Conservation (phyloP, 139 green algal species). For the Pleodorina starrii region DNA sequence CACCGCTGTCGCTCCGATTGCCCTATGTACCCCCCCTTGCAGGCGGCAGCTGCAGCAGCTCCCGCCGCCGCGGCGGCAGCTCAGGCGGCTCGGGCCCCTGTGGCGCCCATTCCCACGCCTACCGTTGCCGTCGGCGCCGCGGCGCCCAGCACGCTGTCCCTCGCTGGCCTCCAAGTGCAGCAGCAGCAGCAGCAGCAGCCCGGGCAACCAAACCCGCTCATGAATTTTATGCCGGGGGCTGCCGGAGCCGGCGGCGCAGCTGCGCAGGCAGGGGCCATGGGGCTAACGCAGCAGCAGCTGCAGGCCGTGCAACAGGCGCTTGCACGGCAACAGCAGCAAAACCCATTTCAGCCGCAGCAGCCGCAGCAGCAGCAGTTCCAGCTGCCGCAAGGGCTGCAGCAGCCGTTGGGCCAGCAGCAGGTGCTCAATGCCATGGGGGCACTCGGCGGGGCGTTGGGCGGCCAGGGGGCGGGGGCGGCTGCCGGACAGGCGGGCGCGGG, state of each 20-base stretch:
- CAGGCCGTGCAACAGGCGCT: conserved; percentile 29
- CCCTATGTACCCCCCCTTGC: background rate
- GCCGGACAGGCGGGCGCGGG: background rate
- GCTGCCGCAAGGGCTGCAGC: background rate
- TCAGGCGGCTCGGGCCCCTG: background rate
- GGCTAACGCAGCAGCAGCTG: conserved; percentile 10
- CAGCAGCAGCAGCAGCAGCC: conserved; percentile 23
- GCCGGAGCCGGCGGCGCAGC: background rate
- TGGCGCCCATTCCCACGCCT: too few species aligned
- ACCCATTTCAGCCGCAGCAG: background rate
- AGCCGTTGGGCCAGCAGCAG: background rate
- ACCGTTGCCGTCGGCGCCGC: background rate
- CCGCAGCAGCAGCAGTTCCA: background rate
- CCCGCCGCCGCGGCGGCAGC: background rate
- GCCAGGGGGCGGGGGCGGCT: background rate
- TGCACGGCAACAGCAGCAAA: conserved; percentile 14
- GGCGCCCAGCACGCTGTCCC: background rate
- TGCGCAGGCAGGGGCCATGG: background rate
- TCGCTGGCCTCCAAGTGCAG: background rate
- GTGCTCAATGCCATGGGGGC: background rate
- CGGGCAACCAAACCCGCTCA: background rate
- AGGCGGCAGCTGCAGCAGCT: background rate
- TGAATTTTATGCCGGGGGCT: background rate
- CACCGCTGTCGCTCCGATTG: too few species aligned
- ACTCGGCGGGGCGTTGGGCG: background rate